Evolutionary conservation across 768 basidiomycete genomes (phyloP).

Genomic region (Calocybe indica): DNA sequence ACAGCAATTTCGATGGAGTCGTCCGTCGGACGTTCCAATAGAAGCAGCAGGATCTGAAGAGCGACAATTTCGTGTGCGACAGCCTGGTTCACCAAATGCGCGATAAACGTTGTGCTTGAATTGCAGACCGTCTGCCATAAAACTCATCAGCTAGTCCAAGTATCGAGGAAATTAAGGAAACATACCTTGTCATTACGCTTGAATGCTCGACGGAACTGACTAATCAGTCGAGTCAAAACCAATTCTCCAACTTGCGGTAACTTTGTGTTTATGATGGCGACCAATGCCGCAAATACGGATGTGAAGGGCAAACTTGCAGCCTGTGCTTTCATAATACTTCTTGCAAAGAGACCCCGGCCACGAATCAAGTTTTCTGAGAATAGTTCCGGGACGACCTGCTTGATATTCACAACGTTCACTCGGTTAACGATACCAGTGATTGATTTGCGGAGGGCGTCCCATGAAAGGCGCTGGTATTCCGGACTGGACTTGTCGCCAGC

Average conservation of each 20-base stretch:
- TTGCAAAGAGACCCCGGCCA: constrained; percentile 85
- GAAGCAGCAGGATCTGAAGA: constrained; percentile 91
- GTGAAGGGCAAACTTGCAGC: constrained; percentile 96
- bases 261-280: constrained; percentile 95
- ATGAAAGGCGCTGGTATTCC: constrained; percentile 92
- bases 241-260: constrained; percentile 95
- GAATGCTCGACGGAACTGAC: constrained; percentile 91
- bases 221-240: constrained; percentile 80
- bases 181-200: constrained; percentile 96
- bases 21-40: constrained; percentile 92
- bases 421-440: constrained; percentile 99
- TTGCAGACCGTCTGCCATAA: constrained; percentile 78
- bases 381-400: constrained; percentile 84
- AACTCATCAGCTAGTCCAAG: not conserved
- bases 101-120: constrained; percentile 87
- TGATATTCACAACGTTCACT: constrained; percentile 96
- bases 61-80: constrained; percentile 94
- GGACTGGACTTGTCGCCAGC: constrained; percentile 73
- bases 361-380: constrained; percentile 93
- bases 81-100: constrained; percentile 88
- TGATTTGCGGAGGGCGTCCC: constrained; percentile 96
- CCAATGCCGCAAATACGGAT: constrained; percentile 91
- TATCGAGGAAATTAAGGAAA: not conserved
- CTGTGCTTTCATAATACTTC: constrained; percentile 98
- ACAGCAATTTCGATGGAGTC: constrained; percentile 99